Evolutionary conservation across 495 filamentous ascomycete genomes (phyloP).

Genomic region (Lentithecium fluviatile): DNA sequence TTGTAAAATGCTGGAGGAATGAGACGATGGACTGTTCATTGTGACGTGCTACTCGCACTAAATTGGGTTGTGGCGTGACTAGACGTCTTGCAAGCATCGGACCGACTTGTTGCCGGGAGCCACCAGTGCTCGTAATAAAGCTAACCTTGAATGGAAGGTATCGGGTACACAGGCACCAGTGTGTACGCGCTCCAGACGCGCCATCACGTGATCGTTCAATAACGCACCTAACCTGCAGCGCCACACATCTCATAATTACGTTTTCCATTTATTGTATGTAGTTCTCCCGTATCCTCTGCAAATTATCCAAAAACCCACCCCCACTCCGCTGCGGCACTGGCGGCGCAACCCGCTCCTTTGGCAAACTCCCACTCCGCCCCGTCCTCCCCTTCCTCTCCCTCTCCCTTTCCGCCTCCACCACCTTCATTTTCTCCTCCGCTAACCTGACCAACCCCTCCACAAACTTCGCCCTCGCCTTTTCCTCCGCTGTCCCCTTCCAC

Average conservation of each 20-base stretch:
- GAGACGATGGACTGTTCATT: background rate
- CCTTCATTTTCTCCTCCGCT: slow-evolving; percentile 48
- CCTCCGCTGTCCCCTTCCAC: slow-evolving; percentile 95
- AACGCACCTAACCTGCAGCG: too few species aligned
- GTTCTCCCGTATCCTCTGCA: slow-evolving; percentile 30
- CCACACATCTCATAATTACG: too few species aligned
- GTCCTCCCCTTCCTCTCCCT: slow-evolving; percentile 17
- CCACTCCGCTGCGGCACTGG: slow-evolving; percentile 11
- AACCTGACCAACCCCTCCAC: slow-evolving; percentile 71
- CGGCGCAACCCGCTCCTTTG: background rate
- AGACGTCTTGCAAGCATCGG: too few species aligned
- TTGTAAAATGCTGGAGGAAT: background rate
- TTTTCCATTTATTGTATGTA: background rate
- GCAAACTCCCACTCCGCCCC: slow-evolving; percentile 13
- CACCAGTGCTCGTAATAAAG: too few species aligned
- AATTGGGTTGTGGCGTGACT: too few species aligned
- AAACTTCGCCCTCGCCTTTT: slow-evolving; percentile 76
- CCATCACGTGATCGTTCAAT: background rate
- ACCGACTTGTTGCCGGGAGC: too few species aligned
- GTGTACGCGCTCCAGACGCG: background rate
- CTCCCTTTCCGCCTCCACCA: slow-evolving; percentile 12
- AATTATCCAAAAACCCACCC: slow-evolving; percentile 30
- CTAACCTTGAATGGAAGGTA: too few species aligned
- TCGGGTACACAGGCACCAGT: too few species aligned
- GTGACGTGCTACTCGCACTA: too few species aligned